Conservation (phyloP, 805 yeast genomes). For the Metschnikowia gelsemii region DNA sequence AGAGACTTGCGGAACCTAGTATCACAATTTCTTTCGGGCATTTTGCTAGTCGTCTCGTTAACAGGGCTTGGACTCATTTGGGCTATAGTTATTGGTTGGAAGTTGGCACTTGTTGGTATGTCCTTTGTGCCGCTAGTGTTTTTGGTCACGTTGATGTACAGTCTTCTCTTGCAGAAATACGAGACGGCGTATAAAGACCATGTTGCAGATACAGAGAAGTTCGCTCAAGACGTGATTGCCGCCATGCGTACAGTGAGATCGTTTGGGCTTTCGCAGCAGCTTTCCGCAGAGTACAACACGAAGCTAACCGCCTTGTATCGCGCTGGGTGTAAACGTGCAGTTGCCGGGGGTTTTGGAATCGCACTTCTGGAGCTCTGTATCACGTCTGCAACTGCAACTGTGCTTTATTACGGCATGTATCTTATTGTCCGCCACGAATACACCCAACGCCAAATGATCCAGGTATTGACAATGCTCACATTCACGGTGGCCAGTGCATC, state of each 20-base stretch:
- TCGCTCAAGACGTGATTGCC: conserved; percentile 50
- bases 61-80: conserved; percentile 65
- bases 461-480: conserved; percentile 67
- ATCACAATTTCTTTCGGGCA: conserved; percentile 57
- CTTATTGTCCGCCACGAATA: conserved; percentile 64
- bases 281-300: conserved; percentile 37
- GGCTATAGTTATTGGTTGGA: conserved; percentile 84
- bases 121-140: conserved; percentile 69
- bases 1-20: conserved; percentile 71
- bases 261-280: conserved; percentile 51
- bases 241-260: conserved; percentile 65
- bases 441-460: conserved; percentile 55
- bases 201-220: conserved; percentile 54
- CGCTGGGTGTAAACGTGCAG: conserved; percentile 52
- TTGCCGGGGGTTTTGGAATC: conserved; percentile 65
- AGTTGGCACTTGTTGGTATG: conserved; percentile 76
- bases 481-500: conserved; percentile 71
- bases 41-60: conserved; percentile 53
- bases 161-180: conserved; percentile 47
- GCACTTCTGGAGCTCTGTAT: conserved; percentile 55
- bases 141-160: conserved; percentile 51
- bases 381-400: conserved; percentile 62
- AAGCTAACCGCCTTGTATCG: conserved; percentile 31
- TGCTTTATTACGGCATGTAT: conserved; percentile 77
- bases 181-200: conserved; percentile 62